Percentiles rank a stretch among this genome's conserved stretches.
Evolutionary conservation across 148 eudicot genomes (phyloP).

Genomic region (Oxyria digyna): DNA sequence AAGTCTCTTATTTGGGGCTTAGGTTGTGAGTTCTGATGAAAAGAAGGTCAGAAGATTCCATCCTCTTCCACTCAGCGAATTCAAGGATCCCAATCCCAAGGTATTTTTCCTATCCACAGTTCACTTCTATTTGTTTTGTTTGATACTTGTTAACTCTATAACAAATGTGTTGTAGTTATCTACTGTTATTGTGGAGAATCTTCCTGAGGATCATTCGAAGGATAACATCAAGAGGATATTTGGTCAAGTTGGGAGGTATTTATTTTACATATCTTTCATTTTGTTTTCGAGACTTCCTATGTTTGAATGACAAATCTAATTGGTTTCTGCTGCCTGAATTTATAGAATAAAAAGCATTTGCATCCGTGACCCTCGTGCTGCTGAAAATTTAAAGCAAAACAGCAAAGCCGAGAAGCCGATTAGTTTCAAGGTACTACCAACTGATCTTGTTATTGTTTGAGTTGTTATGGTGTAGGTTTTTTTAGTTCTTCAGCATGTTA

Average conservation of each 20-base stretch:
- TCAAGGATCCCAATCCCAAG: slow-evolving; percentile 3
- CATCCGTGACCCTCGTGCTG: slow-evolving; percentile 55
- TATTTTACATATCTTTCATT: not conserved
- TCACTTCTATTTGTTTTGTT: not conserved
- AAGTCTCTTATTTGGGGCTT: slow-evolving; percentile 8
- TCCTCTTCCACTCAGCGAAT: slow-evolving; percentile 35
- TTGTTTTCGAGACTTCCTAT: not conserved
- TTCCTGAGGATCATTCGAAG: slow-evolving; percentile 73
- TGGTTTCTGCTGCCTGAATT: not conserved
- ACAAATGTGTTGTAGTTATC: slow-evolving; percentile 36
- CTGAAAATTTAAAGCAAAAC: slow-evolving; percentile 27
- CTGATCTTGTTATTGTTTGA: not conserved
- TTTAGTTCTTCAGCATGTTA: not conserved
- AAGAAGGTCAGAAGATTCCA: slow-evolving; percentile 73
- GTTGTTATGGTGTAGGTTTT: not conserved
- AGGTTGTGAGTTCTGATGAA: slow-evolving; percentile 68
- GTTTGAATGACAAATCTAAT: not conserved
- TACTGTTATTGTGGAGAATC: slow-evolving; percentile 76
- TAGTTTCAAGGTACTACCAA: slow-evolving; percentile 4
- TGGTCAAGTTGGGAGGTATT: slow-evolving; percentile 66
- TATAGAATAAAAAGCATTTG: slow-evolving; percentile 52
- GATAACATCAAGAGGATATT: slow-evolving; percentile 56
- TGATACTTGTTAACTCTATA: slow-evolving; percentile 7
- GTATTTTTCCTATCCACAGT: not conserved
- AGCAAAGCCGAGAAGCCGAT: slow-evolving; percentile 55